Conservation (phyloP, 106 monocot genomes). For the Posidonia australis region DNA sequence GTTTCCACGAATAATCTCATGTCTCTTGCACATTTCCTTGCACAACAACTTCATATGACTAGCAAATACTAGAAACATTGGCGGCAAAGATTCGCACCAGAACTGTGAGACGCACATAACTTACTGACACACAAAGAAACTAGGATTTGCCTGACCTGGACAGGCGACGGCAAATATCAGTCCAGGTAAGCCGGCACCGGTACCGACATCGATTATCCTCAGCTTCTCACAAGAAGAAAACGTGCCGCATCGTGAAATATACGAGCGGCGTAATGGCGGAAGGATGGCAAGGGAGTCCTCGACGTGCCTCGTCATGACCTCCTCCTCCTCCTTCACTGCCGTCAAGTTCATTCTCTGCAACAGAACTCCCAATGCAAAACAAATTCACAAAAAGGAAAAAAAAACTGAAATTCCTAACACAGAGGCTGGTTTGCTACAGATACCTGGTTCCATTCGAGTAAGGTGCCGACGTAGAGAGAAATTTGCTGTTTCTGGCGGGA, state of each 20-base stretch:
- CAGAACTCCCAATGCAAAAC: background rate
- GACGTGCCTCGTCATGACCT: conserved; percentile 85
- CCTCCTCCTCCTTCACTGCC: conserved; percentile 62
- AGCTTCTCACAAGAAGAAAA: conserved; percentile 23
- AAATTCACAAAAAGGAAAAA: background rate
- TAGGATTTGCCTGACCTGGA: conserved; percentile 29
- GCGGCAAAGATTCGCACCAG: too few relatives aligned
- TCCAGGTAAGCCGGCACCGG: conserved; percentile 83
- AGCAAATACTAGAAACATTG: too few relatives aligned
- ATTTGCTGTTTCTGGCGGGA: conserved; percentile 55
- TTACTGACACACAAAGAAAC: too few relatives aligned
- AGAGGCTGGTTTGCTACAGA: too few relatives aligned
- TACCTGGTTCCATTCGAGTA: conserved; percentile 96
- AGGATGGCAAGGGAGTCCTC: conserved; percentile 81
- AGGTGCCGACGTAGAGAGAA: conserved; percentile 49
- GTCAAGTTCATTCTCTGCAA: conserved; percentile 82
- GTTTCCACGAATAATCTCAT: too few relatives aligned
- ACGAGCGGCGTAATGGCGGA: conserved; percentile 38
- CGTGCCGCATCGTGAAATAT: conserved; percentile 24
- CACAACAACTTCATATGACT: too few relatives aligned
- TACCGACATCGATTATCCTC: conserved; percentile 77
- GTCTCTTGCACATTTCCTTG: too few relatives aligned
- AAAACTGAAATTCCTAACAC: background rate
- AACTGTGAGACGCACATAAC: too few relatives aligned
- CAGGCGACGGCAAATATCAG: conserved; percentile 73